Evolutionary conservation across 2,329 filamentous ascomycete species (phyloP).

Genomic region (Ceratocystis papillata): DNA sequence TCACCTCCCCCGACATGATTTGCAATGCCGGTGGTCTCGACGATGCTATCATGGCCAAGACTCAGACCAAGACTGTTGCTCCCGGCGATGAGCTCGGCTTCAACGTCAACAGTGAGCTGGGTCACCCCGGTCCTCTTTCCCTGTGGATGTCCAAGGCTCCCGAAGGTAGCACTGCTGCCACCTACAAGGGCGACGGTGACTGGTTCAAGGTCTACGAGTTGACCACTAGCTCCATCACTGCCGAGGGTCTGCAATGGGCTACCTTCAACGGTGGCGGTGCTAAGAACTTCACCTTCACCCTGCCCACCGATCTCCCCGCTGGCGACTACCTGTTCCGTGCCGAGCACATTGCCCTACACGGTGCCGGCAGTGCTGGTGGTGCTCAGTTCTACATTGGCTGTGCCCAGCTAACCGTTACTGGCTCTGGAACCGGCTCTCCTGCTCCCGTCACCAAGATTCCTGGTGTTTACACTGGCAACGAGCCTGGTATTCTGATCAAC

Average conservation of each 20-base stretch:
- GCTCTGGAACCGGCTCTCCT: slow-evolving; percentile 35
- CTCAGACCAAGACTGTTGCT: slow-evolving; percentile 31
- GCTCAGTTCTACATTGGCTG: slow-evolving; percentile 40
- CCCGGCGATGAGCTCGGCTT: slow-evolving; percentile 35
- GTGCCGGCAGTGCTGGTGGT: slow-evolving; percentile 33
- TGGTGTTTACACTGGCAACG: slow-evolving; percentile 33
- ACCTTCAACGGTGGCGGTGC: slow-evolving; percentile 26
- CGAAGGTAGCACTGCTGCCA: slow-evolving; percentile 30
- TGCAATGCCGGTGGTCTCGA: slow-evolving; percentile 27
- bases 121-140: slow-evolving; percentile 34
- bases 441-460: slow-evolving; percentile 33
- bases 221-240: slow-evolving; percentile 24
- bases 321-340: slow-evolving; percentile 41
- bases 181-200: slow-evolving; percentile 31
- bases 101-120: slow-evolving; percentile 32
- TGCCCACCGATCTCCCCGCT: slow-evolving; percentile 34
- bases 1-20: slow-evolving; percentile 33
- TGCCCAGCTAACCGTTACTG: slow-evolving; percentile 31
- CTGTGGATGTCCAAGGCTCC: slow-evolving; percentile 34
- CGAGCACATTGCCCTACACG: slow-evolving; percentile 41
- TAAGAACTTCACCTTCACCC: slow-evolving; percentile 31
- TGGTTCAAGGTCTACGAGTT: slow-evolving; percentile 35
- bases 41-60: slow-evolving; percentile 17
- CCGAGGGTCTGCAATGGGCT: slow-evolving; percentile 24
- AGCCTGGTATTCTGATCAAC: slow-evolving; percentile 35